Evolutionary conservation across 2,329 filamentous ascomycete species (phyloP), one percentile per base, ranked within the genome.

Genomic region (Cladophialophora psammophila): DNA sequence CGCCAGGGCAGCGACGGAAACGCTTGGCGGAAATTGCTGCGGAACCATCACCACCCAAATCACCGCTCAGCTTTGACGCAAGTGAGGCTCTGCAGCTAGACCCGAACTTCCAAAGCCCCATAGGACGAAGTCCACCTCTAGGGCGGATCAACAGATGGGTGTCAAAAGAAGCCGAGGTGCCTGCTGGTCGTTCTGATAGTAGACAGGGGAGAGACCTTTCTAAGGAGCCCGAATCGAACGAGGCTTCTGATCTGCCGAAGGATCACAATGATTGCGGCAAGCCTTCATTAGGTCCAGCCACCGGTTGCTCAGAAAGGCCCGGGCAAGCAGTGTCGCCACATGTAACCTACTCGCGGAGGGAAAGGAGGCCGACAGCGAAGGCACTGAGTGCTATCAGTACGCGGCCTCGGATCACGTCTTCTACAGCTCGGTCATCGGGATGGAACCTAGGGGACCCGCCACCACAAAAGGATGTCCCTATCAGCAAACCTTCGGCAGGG

Each of bases 361-460:
- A 50, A 20, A 48, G 55, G 20, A 68, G 64, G 52, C 35, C 65
- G 32, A 50, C 61, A 12, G 2, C 63, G 5, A 66, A 63, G 36
- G 31, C 10, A 31, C 26, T 58, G n/a, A 55, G 54, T 12, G 55
- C 50, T 48, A n/a, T 20, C 10, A 62, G 53, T n/a, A n/a, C 32
- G 7, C 18, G 74, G 78, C 6, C 67, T 79, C 77, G 38, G 78
- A 75, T 62, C 76, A 76, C 54, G 75, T 76, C 35, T 76, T 76
- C 60, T 77, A 78, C 50, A 75, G 76, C 60, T 74, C 75, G 58
- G 73, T 81, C 60, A 78, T 80, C 12, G 77, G 81, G 35, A 81
- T 83, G 69, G 80, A 80, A 31, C 75, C 77, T 70, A 1, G 79
- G 81, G 60, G 73, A 75, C 54, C 81, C 80, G 3, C 80, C 80